Evolutionary conservation across 1,139 yeast species (phyloP), one percentile per base, ranked within the genome.

Genomic region (Taiozyma sp.): DNA sequence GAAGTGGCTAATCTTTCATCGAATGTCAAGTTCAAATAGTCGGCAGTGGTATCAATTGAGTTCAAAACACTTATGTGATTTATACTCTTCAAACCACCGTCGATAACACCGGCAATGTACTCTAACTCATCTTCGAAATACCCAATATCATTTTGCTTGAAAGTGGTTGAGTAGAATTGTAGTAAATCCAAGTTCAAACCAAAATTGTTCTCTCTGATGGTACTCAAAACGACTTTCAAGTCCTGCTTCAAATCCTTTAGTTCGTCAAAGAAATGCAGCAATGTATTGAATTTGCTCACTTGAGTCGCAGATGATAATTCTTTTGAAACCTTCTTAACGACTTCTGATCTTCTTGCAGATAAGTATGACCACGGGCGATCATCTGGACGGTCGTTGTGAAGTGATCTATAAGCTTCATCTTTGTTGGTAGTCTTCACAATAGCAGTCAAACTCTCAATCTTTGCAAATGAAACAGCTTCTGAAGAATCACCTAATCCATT

Each of bases 1-100:
- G 64, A 58, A 32, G 55, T 49, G 3, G 55, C 57, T 36, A 57
- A 51, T 36, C 48, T 44, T 44, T 54, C 49, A 51, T 55, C 49
- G 43, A 62, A 56, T 4, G 65, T 56, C 36, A 64, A 56, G 43
- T 69, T 62, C 52, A 76, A 65, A 4, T 79, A 58, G 5, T 67
- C 66, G 44, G 68, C 66, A 12, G 78, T 65, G 2, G 79, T 71
- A 45, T 65, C 71, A 42, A 83, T 67, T 12, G 81, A 78, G 54
- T 82, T 85, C 16, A 73, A 65, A 12, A 81, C 71, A 34, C 80
- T 72, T 58, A 79, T 81, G 61, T 78, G 79, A 55, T 80, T 75
- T 1, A 77, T 68, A 28, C 68, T 72, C 2, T 70, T 65, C 42
- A 81, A 64, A 13, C 83, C 83, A 10, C 61, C 55, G 14, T 72